Base-by-base conservation (phyloP, 768 basidiomycete genomes). In the Daedaleopsis nitida region DNA sequence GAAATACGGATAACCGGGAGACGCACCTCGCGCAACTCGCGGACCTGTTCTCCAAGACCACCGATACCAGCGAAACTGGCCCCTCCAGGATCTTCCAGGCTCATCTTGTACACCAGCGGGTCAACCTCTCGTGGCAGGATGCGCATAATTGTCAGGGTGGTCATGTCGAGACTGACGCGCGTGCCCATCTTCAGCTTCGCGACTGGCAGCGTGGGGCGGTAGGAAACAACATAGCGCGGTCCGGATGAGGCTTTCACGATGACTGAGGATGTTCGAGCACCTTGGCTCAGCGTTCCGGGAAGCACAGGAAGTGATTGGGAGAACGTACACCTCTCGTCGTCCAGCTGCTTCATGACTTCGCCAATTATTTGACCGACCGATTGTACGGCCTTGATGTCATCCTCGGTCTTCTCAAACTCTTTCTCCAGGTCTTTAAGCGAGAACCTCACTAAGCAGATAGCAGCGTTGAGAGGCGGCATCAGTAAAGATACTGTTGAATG, bases 31-130 rank as follows among this genome's bases (percentile, higher is more conserved):
- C 97, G 87, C 64, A 99, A 76, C 72, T 99, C 97, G 59, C 97
- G 85, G 51, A 99, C 96, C 80, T 99, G 97, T 64, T 98, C 97
- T 47, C 89, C 84, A 58, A 99, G 76, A 21, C 97, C 97, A 69
- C 97, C 97, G 56, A 99, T 98, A 62, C 95, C 96, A 1, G 96
- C 96, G 73, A 98, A 98, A 5, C 93, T 86, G 8, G 92, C 96
- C 52, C 91, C 90, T 78, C 94, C 95, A 2, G 97, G 94, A 70
- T 98, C 96, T 75, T 99, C 97, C 70, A 97, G 79, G 65, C 94
- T 96, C 97, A 98, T 99, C 79, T 98, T 98, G 81, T 99, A 99
- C 12, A 99, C 96, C 68, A 96, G 78, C 16, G 97, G 97, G 72
- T 99, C 97, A 8, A 99, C 94, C 74, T 99, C 97, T 64, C 97